Percentiles rank a stretch among this genome's conserved stretches.
Evolutionary conservation across 352 stramenopile species (phyloP).

Genomic region (Globisporangium sylvaticum): DNA sequence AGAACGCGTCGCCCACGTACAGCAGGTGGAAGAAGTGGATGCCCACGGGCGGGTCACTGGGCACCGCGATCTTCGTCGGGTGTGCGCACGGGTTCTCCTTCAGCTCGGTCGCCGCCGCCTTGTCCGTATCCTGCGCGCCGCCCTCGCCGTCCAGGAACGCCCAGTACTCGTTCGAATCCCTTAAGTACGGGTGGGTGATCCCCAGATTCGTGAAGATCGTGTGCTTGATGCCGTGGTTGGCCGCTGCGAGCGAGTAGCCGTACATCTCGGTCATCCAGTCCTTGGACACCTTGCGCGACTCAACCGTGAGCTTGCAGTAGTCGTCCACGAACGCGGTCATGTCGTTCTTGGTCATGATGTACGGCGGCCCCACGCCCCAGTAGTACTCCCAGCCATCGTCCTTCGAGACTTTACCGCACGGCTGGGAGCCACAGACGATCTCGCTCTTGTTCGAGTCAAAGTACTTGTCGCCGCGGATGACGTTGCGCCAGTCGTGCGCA

Average conservation of each 20-base stretch:
- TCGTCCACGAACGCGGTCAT: constrained; percentile 22
- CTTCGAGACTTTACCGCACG: neutral
- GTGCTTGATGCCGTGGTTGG: constrained; percentile 53
- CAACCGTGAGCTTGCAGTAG: constrained; percentile 23
- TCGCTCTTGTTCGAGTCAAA: constrained; percentile 4
- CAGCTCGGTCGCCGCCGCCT: neutral
- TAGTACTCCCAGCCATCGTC: constrained; percentile 27
- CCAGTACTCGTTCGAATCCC: constrained; percentile 35
- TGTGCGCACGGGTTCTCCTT: constrained; percentile 35
- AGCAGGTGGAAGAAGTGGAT: constrained; percentile 59
- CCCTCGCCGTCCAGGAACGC: constrained; percentile 27
- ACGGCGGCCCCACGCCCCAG: constrained; percentile 21
- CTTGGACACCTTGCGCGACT: constrained; percentile 13
- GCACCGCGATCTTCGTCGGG: constrained; percentile 28
- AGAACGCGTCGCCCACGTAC: constrained; percentile 28
- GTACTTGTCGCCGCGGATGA: constrained; percentile 22
- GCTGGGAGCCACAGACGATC: neutral
- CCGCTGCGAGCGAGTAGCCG: constrained; percentile 41
- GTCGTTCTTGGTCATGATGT: constrained; percentile 33
- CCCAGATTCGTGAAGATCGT: constrained; percentile 45
- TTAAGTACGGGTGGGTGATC: constrained; percentile 36
- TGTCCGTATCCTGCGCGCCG: neutral
- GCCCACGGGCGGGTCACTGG: constrained; percentile 29
- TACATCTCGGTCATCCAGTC: constrained; percentile 65
- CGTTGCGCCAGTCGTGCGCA: constrained; percentile 15